phyloP scores from a whole-genome alignment of 1,284 basidiomycete genomes.

The Agaricales sp. region DNA sequence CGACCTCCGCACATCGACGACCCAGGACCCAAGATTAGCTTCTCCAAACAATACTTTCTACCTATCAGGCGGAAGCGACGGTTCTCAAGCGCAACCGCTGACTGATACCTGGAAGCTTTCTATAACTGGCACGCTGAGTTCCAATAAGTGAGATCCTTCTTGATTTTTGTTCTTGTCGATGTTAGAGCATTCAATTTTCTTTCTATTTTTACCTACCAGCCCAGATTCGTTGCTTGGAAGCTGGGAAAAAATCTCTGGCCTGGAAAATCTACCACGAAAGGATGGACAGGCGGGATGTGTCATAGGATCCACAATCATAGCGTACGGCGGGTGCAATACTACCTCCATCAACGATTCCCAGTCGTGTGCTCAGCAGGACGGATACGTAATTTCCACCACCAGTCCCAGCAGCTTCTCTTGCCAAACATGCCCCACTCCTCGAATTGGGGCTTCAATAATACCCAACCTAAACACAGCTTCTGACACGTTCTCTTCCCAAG shows the following conservation, averaged over 20 bases:
- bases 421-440: constrained; percentile 55
- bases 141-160: not conserved
- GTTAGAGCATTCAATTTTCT: not conserved
- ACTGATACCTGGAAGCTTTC: constrained; percentile 61
- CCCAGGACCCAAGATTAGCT: constrained; percentile 31
- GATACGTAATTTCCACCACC: constrained; percentile 43
- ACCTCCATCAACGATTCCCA: constrained; percentile 25
- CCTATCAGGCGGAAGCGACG: constrained; percentile 56
- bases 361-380: constrained; percentile 46
- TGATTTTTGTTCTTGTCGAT: not conserved
- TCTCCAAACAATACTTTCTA: constrained; percentile 59
- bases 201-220: not conserved
- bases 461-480: constrained; percentile 50
- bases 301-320: constrained; percentile 37
- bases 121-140: constrained; percentile 47
- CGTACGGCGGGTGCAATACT: constrained; percentile 51
- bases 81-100: constrained; percentile 30
- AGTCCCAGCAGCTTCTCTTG: constrained; percentile 24
- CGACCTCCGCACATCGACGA: constrained; percentile 36
- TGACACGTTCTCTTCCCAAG: constrained; percentile 48
- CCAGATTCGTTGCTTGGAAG: constrained; percentile 28
- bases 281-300: constrained; percentile 46
- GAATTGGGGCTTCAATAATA: constrained; percentile 47
- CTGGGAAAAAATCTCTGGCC: constrained; percentile 39
- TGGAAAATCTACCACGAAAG: constrained; percentile 27